phyloP scores from a whole-genome alignment of 1,284 basidiomycete species.

The Phylloboletellus chloephorus region DNA sequence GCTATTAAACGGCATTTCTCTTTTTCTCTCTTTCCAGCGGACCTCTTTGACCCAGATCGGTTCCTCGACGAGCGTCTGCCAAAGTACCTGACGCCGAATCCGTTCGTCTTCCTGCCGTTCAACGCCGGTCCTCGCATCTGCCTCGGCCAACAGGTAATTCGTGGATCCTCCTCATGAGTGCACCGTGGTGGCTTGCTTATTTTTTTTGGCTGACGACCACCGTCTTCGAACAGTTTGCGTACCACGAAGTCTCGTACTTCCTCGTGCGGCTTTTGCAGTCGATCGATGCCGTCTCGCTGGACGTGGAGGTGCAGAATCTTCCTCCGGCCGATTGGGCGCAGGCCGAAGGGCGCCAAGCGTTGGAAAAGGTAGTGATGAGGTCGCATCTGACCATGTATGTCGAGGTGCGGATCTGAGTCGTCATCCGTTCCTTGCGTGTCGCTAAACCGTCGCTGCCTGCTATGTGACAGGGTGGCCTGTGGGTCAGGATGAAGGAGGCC shows the following conservation, averaged over 20 bases:
- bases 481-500: conserved; percentile 25
- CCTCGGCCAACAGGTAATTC: conserved; percentile 40
- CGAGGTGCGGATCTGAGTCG: conserved; percentile 19
- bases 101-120: conserved; percentile 47
- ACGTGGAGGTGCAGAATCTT: conserved; percentile 24
- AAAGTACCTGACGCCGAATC: conserved; percentile 26
- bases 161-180: background rate
- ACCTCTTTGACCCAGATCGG: conserved; percentile 46
- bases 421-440: background rate
- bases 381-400: conserved; percentile 51
- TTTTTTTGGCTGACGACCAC: conserved; percentile 2
- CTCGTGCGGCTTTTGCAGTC: conserved; percentile 37
- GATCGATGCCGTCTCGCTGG: conserved; percentile 32
- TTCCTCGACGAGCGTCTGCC: conserved; percentile 40
- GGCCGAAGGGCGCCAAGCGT: conserved; percentile 19
- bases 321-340: conserved; percentile 29
- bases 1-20: background rate
- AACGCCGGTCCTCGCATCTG: conserved; percentile 47
- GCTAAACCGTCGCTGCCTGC: background rate
- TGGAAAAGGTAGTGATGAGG: conserved; percentile 27
- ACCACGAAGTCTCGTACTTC: conserved; percentile 38
- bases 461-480: conserved; percentile 19
- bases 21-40: conserved; percentile 22
- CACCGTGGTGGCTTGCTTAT: background rate
- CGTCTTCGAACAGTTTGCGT: conserved; percentile 34